Evolutionary conservation across 805 yeast species (phyloP).

Genomic region (Lipomyces orientalis): DNA sequence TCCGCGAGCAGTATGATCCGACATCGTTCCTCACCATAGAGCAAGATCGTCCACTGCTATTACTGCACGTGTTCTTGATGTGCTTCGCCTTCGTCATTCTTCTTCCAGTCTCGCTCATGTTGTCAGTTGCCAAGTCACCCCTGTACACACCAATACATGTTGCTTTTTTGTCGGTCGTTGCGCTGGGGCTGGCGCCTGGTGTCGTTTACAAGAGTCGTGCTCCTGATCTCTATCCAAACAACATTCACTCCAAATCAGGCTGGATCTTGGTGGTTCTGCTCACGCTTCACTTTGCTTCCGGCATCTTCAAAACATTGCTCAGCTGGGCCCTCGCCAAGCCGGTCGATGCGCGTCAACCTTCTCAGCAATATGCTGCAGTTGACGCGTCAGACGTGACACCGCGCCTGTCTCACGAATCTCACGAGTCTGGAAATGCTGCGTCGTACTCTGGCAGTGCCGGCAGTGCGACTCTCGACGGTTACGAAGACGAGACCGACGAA

Average conservation of each 20-base stretch:
- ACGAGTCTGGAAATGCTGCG: constrained; percentile 14
- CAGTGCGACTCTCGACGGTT: constrained; percentile 27
- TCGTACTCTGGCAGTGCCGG: constrained; percentile 22
- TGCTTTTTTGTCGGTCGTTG: constrained; percentile 53
- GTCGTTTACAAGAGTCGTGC: constrained; percentile 63
- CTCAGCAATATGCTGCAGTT: background rate
- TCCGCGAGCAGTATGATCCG: constrained; percentile 33
- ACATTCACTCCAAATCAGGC: constrained; percentile 72
- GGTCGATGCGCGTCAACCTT: background rate
- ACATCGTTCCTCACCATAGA: constrained; percentile 37
- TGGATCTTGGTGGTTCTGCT: constrained; percentile 62
- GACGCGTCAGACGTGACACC: background rate
- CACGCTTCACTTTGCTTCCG: constrained; percentile 59
- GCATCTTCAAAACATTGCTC: constrained; percentile 56
- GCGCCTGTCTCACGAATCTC: constrained; percentile 1
- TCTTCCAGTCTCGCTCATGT: constrained; percentile 51
- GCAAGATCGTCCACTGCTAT: constrained; percentile 26
- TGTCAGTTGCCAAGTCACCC: constrained; percentile 63
- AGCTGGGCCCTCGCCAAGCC: constrained; percentile 48
- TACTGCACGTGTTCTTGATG: constrained; percentile 36
- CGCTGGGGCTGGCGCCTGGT: constrained; percentile 60
- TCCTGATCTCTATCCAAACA: constrained; percentile 69
- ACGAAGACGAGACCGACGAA: constrained; percentile 16
- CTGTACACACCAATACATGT: constrained; percentile 65
- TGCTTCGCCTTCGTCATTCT: constrained; percentile 29